phyloP scores from a whole-genome alignment of 1,139 yeast species.

The Diutina sp. region DNA sequence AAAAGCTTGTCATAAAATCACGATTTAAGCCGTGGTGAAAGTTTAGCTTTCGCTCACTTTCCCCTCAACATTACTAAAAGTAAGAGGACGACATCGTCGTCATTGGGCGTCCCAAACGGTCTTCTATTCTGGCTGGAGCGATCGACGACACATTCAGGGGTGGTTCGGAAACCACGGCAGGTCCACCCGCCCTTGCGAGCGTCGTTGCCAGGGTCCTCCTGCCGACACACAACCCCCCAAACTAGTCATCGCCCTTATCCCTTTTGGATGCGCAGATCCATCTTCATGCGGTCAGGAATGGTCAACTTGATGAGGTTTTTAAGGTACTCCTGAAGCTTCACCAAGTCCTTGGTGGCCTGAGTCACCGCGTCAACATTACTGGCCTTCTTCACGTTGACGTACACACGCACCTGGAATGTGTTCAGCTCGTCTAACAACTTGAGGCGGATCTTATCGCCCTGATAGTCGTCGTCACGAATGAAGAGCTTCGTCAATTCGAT shows the following conservation, averaged over 20 bases:
- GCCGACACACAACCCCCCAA: not conserved
- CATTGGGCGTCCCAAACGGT: not conserved
- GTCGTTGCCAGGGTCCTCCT: not conserved
- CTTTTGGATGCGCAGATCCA: slow-evolving; percentile 40
- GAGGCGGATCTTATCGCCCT: slow-evolving; percentile 17
- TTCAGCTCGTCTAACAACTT: slow-evolving; percentile 42
- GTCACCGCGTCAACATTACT: slow-evolving; percentile 68
- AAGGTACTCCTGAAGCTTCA: slow-evolving; percentile 49
- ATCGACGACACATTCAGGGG: not conserved
- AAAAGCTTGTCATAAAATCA: not conserved
- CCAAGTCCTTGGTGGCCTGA: slow-evolving; percentile 50
- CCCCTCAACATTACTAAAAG: too few species aligned
- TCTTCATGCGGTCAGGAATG: slow-evolving; percentile 65
- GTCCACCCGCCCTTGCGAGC: not conserved
- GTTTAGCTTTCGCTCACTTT: too few species aligned
- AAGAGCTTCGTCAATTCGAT: slow-evolving; percentile 46
- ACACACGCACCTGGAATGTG: slow-evolving; percentile 52
- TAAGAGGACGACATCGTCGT: not conserved
- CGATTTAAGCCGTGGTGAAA: not conserved
- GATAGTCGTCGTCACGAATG: slow-evolving; percentile 23
- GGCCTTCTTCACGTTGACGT: slow-evolving; percentile 53
- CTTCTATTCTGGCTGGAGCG: not conserved
- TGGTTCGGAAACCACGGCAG: not conserved
- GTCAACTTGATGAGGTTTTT: slow-evolving; percentile 53
- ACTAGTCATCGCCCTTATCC: not conserved